These are phyloP conservation scores for Saccharomyces eubayanus DNA, from an alignment of 805 yeast genomes.

Conservation along the genomic window DNA sequence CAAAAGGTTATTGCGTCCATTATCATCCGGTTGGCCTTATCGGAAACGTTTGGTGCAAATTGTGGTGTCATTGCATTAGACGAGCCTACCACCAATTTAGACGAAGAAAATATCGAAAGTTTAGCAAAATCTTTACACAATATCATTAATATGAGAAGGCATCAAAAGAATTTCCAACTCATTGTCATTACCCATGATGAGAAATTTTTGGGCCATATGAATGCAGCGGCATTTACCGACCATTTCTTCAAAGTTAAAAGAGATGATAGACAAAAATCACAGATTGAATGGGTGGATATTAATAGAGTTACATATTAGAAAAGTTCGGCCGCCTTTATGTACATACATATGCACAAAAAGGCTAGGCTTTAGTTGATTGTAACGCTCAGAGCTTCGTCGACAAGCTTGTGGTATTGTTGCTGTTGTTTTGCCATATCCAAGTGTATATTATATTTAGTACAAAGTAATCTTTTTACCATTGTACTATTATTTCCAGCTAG, in stretches of 20 bases:
- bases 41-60: conserved; percentile 90
- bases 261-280: conserved; percentile 73
- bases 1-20: conserved; percentile 92
- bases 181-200: conserved; percentile 97
- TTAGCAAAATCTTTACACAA: conserved; percentile 71
- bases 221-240: conserved; percentile 78
- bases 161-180: conserved; percentile 83
- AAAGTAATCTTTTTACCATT: conserved; percentile 9
- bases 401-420: conserved; percentile 21
- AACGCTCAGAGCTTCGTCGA: conserved; percentile 8
- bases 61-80: conserved; percentile 95
- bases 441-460: conserved; percentile 18
- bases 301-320: conserved; percentile 29
- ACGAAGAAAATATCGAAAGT: conserved; percentile 79
- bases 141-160: conserved; percentile 65
- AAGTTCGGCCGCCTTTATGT: background rate
- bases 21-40: conserved; percentile 80
- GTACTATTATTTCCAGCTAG: background rate
- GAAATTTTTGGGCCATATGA: conserved; percentile 74
- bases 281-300: conserved; percentile 53
- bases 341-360: background rate
- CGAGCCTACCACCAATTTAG: conserved; percentile 96
- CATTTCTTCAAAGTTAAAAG: conserved; percentile 77
- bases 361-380: background rate
- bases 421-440: conserved; percentile 33